A percentile compares a stretch with the other conserved stretches of the same genome.
These are phyloP conservation scores for Candida andamanensis DNA, from an alignment of 805 yeast species.

Conservation along the genomic window DNA sequence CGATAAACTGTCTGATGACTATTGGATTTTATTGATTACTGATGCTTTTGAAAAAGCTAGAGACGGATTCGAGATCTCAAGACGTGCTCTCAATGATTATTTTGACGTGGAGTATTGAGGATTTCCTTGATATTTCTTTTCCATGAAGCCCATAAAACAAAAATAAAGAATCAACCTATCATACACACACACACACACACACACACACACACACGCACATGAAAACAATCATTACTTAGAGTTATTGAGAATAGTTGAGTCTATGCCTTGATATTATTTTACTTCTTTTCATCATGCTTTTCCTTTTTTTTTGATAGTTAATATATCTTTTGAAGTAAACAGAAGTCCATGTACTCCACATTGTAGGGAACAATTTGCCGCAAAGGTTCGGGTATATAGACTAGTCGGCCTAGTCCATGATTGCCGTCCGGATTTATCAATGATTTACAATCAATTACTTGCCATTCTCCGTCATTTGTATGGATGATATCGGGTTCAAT, in stretches of 20 bases:
- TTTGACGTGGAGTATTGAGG: slow-evolving; percentile 33
- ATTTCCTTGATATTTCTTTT: too few species aligned
- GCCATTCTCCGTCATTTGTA: slow-evolving; percentile 44
- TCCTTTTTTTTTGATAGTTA: too few species aligned
- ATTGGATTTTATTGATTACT: slow-evolving; percentile 41
- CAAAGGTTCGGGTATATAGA: slow-evolving; percentile 43
- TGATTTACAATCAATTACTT: slow-evolving; percentile 39
- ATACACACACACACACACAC: too few species aligned
- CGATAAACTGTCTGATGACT: slow-evolving; percentile 18
- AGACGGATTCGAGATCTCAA: slow-evolving; percentile 46
- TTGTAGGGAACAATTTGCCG: slow-evolving; percentile 24
- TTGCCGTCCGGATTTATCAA: slow-evolving; percentile 49
- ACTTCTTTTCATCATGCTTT: too few species aligned
- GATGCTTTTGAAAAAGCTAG: slow-evolving; percentile 52
- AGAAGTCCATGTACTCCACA: slow-evolving; percentile 47
- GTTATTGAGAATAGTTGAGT: too few species aligned
- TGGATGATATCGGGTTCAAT: slow-evolving; percentile 37
- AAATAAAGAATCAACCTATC: too few species aligned
- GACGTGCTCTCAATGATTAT: slow-evolving; percentile 46
- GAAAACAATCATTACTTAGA: too few species aligned
- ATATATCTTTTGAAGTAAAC: slow-evolving; percentile 29
- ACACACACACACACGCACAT: too few species aligned
- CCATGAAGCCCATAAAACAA: too few species aligned
- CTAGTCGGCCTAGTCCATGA: slow-evolving; percentile 53
- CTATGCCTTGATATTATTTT: too few species aligned